These are phyloP conservation scores for Ceratobasidium papillatum DNA, from an alignment of 1,284 basidiomycete genomes.

Conservation along the genomic window DNA sequence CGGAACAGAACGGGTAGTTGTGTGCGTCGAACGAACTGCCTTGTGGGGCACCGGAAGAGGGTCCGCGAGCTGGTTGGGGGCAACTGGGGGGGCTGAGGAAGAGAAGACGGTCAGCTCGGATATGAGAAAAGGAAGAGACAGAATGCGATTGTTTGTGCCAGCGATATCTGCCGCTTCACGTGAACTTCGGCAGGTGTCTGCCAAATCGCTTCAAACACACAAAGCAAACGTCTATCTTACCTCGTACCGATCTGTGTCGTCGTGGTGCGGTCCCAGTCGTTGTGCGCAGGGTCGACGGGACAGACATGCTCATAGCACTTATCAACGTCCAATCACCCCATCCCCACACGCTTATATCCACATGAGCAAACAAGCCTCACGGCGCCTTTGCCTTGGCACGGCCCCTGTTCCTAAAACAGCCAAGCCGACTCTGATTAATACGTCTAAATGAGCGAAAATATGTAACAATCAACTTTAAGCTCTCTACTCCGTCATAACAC, in stretches of 20 bases:
- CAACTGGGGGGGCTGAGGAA: neutral
- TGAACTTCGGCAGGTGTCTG: no score
- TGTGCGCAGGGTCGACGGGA: conserved; percentile 1
- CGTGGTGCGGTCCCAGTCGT: neutral
- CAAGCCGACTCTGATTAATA: neutral
- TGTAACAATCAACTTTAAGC: neutral
- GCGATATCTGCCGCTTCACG: no score
- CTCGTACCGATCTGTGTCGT: conserved; percentile 4
- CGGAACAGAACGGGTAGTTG: neutral
- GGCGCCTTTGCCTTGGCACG: neutral
- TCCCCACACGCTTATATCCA: conserved; percentile 3
- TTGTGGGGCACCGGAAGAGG: neutral
- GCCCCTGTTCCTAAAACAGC: conserved; percentile 12
- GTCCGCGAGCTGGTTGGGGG: neutral
- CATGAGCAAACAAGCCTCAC: conserved; percentile 35
- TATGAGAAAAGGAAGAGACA: no score
- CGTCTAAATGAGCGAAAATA: neutral
- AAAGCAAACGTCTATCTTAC: neutral
- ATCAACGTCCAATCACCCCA: conserved; percentile 21
- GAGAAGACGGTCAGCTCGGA: conserved; percentile 15
- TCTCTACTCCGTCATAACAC: neutral
- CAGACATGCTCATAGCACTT: conserved; percentile 32
- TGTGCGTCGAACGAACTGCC: neutral
- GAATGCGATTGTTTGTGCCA: no score
- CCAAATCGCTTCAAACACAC: neutral